Conservation (phyloP, 108 stramenopile species). For the Schizochytrium sp. region DNA sequence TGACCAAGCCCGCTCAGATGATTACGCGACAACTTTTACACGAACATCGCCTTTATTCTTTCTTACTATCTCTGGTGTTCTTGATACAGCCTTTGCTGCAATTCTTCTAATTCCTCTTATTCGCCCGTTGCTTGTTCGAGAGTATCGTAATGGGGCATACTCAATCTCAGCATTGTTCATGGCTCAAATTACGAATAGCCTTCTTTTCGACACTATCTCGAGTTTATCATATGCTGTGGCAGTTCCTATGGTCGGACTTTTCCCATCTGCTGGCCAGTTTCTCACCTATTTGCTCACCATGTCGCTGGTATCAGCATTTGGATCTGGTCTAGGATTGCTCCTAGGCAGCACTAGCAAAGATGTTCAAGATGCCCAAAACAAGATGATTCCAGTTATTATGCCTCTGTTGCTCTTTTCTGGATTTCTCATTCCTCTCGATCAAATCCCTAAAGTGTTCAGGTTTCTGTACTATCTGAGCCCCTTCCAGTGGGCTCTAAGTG, state of each 20-base stretch:
- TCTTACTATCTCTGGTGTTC: background rate
- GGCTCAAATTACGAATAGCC: constrained; percentile 8
- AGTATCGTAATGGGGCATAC: constrained; percentile 41
- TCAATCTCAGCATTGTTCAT: background rate
- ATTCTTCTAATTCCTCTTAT: constrained; percentile 22
- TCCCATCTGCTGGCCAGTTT: constrained; percentile 8
- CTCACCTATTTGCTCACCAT: background rate
- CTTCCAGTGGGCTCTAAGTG: constrained; percentile 18
- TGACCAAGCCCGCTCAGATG: background rate
- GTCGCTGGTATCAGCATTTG: constrained; percentile 3
- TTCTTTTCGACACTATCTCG: background rate
- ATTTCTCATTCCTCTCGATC: background rate
- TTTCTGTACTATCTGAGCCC: constrained; percentile 54
- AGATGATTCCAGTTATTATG: constrained; percentile 23
- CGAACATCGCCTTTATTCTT: constrained; percentile 2
- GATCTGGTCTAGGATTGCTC: constrained; percentile 6
- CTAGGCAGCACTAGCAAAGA: constrained; percentile 32
- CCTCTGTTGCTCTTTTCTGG: constrained; percentile 41
- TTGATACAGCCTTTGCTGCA: constrained; percentile 1
- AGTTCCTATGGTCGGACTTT: constrained; percentile 17
- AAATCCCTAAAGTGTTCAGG: background rate
- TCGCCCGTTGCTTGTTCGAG: constrained; percentile 44
- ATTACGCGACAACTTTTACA: no score
- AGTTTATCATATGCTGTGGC: background rate
- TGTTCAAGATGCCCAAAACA: background rate